Evolutionary conservation across 192 early-diverging fungal genomes (phyloP), one percentile per base, ranked within the genome.

Genomic region (Spinellus fusiger): DNA sequence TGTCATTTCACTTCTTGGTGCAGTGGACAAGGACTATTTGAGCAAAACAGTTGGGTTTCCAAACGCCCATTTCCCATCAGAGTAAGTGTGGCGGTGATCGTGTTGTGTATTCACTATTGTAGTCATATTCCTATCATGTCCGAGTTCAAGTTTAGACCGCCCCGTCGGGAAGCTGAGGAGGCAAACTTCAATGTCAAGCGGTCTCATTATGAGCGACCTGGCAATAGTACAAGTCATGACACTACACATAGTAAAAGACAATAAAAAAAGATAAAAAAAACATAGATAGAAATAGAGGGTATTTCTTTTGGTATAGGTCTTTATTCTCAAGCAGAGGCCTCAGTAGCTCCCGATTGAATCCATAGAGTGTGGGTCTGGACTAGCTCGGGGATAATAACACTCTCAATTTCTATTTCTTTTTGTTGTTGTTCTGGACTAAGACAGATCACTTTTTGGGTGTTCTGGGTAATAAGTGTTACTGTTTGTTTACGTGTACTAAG

Each of bases 1-100:
- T 12, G 85, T 93, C 8, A 81, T 90, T 9, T 92, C 92, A 4
- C 62, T 97, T 13, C 65, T 98, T 58, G 88, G 87, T 12, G 80
- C 81, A 40, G 72, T 98, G 7, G 96, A 98, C 56, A 81, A 81
- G 48, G 84, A 84, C 61, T 96, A 95, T 72, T 64, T 88, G 46
- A 71, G 68, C 18, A 84, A 84, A 38, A 75, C 73, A 2, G 94
- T 98, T 35, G 94, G 96, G 12, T 95, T 97, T 73, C 96, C 96
- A 15, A 95, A 94, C 59, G 78, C 88, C 1, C 93, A 98, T 67
- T 84, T 87, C 56, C 87, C 89, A 5, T 91, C 89, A 15, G 89
- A 91, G 77, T 78, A 64, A 59, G 74, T 73, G 23, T 23, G 5
- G 13, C 1, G 10, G 20, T 46, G 34, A 6, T 32, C 5, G 27